These are phyloP conservation scores for sweet orange (Citrus sinensis) DNA, from an alignment of 345 rosid genomes.

Conservation along the genomic window DVS_A1.0 CM039165.1:35657001-35657500, in stretches of 20 bases:
- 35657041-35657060: not conserved
- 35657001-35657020: not conserved
- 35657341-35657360: not conserved
- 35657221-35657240: not conserved
- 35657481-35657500: constrained; percentile 37
- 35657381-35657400: not conserved
- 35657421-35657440: constrained; percentile 3
- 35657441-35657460: constrained; percentile 36
- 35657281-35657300: not conserved
- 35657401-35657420: not conserved
- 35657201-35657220: not conserved
- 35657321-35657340: not conserved
- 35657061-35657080: not conserved
- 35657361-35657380: too few relatives aligned
- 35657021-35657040: not conserved
- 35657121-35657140: not conserved
- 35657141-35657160: not conserved
- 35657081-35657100: not conserved
- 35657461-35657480: constrained; percentile 47
- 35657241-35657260: constrained; percentile 8
- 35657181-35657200: not conserved
- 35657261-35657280: not conserved
- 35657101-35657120: not conserved
- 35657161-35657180: not conserved
- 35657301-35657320: constrained; percentile 11